Evolutionary conservation across 805 yeast genomes (phyloP), one percentile per base, ranked within the genome.

Genomic region (Candida nitratophila): DNA sequence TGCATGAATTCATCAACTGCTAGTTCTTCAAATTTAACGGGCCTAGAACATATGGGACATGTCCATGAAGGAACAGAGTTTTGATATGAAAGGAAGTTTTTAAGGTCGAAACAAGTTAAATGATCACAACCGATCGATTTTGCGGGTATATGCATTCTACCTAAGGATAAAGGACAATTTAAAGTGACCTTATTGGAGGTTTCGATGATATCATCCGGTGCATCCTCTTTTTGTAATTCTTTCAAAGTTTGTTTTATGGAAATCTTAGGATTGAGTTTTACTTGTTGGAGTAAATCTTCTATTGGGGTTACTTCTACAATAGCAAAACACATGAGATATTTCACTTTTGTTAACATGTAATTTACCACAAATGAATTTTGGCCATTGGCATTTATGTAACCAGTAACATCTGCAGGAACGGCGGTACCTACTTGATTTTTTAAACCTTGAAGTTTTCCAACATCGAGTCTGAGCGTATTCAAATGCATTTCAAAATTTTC

Each of bases 41-140:
- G 57, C 5, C 63, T 66, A 48, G 75, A 76, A 59, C 99, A 93
- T 3, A 87, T 72, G 0, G 97, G 96, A 57, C 99, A 93, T 42
- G 66, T 66, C 97, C 97, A 91, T 0, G 86, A 77, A 0, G 96
- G 84, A 0, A 85, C 77, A 57, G 84, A 91, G 44, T 71, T 70
- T 59, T 91, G 98, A 37, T 89, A 70, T 54, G 79, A 76, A 10
- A 93, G 53, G 56, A 76, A 93, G 37, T 86, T 77, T 31, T 71
- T 60, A 0, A 86, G 90, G 63, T 93, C 99, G 60, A 90, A 87
- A 58, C 98, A 90, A 54, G 86, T 91, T 15, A 88, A 65, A 63
- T 93, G 99, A 31, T 73, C 66, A 64, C 99, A 93, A 39, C 63
- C 68, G 1, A 71, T 64, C 1, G 95, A 79, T 50, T 87, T 76